Evolutionary conservation across 495 filamentous ascomycete genomes (phyloP), one percentile per base, ranked within the genome.

Genomic region (Penicillium pulvis): DNA sequence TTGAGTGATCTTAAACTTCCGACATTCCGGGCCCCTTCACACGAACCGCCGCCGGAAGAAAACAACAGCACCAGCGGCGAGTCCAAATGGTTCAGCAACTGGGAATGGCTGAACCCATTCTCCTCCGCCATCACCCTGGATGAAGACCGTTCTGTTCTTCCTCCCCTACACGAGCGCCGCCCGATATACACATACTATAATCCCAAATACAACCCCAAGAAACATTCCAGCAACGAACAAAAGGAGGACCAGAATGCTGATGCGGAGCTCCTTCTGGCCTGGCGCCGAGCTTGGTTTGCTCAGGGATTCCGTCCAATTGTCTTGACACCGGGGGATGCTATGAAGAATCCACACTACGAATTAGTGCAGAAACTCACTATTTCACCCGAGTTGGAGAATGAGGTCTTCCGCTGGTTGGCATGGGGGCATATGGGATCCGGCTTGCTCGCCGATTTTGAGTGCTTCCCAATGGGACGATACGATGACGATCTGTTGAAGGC

Each of bases 141-240:
- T 62, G 92, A 96, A 73, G 85, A 87, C 59, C 81, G 92, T 46
- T 87, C 89, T n/a, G 85, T 97, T 55, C 86, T 98, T 4, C 94
- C 94, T 55, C 89, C 92, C 4, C 71, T 92, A n/a, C 69, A 61
- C 23, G 75, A 84, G 39, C 83, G 93, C 31, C 85, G 89, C 17
- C 83, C 86, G n/a, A 85, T 98, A 45, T 98, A 97, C 72, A 96
- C 93, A 51, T 98, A 91, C 71, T 96, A 96, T 67, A 91, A 97
- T 61, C 74, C 83, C 20, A 85, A 81, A 53, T 70, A 63, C 28
- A 70, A 70, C 16, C 67, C 65, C 6, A 70, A 63, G 24, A 68
- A 70, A 50, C 49, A 59, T 49, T 59, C 24, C 7, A 68, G 81
- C 53, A 81, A 88, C 60, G 83, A 85, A 61, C 84, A 85, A 44